Percentiles rank a stretch among this genome's conserved stretches.
Evolutionary conservation across 2,329 filamentous ascomycete genomes (phyloP).

Genomic region (Penicillium sp.): DNA sequence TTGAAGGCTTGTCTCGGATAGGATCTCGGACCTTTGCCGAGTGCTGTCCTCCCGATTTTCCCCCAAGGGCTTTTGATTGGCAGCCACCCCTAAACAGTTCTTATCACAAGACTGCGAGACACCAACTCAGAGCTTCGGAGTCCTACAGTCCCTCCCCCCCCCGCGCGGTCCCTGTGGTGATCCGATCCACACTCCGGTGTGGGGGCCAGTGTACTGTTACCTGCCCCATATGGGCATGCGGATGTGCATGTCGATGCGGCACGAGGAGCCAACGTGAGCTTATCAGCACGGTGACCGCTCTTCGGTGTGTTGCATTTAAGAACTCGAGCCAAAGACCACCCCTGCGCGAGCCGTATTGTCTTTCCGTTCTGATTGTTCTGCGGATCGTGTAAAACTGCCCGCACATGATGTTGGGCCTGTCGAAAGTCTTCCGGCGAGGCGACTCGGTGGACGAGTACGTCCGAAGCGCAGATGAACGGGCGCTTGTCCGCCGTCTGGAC

Average conservation of each 20-base stretch:
- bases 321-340: not conserved
- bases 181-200: constrained; percentile 1
- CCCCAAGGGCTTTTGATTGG: not conserved
- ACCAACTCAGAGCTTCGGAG: too few species aligned
- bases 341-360: not conserved
- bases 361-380: not conserved
- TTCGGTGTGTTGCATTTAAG: not conserved
- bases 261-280: not conserved
- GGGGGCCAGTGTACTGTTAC: not conserved
- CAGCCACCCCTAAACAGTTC: not conserved
- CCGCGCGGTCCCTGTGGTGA: too few species aligned
- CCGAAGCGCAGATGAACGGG: constrained; percentile 29
- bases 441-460: constrained; percentile 8
- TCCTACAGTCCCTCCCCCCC: not conserved
- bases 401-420: constrained; percentile 11
- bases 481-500: constrained; percentile 35
- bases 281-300: not conserved
- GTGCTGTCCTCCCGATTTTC: not conserved
- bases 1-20: not conserved
- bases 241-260: not conserved
- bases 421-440: constrained; percentile 10
- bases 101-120: constrained; percentile 8
- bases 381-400: not conserved
- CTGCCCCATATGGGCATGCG: not conserved
- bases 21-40: constrained; percentile 1